Percentiles rank a stretch among this genome's conserved stretches.
phyloP scores from a whole-genome alignment of 1,284 basidiomycete species.

The Ganoderma lucidum region DNA sequence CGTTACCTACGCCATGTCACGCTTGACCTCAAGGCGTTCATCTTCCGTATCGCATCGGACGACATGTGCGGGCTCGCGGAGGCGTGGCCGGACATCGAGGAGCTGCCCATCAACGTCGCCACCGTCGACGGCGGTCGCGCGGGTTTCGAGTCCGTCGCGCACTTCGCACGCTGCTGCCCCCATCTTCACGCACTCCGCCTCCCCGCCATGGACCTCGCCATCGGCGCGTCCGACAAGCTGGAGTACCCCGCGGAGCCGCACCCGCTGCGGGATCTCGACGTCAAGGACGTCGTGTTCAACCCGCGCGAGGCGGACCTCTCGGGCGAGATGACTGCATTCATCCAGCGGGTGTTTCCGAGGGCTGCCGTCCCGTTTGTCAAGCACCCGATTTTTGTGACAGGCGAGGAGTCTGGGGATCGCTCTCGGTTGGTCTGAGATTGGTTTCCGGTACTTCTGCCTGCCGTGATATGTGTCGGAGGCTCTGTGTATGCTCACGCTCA shows the following conservation, averaged over 20 bases:
- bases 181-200: slow-evolving; percentile 9
- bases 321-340: slow-evolving; percentile 3
- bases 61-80: neutral
- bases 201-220: slow-evolving; percentile 13
- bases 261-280: slow-evolving; percentile 7
- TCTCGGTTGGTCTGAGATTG: neutral
- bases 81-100: slow-evolving; percentile 14
- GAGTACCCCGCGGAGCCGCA: slow-evolving; percentile 7
- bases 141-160: slow-evolving; percentile 11
- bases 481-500: no score
- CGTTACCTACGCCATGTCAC: neutral
- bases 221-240: neutral
- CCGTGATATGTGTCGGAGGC: no score
- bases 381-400: slow-evolving; percentile 9
- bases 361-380: neutral
- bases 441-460: no score
- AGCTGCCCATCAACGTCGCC: slow-evolving; percentile 1
- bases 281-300: slow-evolving; percentile 14
- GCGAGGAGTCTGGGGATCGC: slow-evolving; percentile 5
- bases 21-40: neutral
- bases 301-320: slow-evolving; percentile 9
- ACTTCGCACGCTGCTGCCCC: slow-evolving; percentile 14
- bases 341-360: slow-evolving; percentile 8
- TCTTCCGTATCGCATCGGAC: neutral
- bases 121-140: slow-evolving; percentile 9